Conservation (phyloP, 2,329 filamentous ascomycete species). For the Juglanconis oblonga region DNA sequence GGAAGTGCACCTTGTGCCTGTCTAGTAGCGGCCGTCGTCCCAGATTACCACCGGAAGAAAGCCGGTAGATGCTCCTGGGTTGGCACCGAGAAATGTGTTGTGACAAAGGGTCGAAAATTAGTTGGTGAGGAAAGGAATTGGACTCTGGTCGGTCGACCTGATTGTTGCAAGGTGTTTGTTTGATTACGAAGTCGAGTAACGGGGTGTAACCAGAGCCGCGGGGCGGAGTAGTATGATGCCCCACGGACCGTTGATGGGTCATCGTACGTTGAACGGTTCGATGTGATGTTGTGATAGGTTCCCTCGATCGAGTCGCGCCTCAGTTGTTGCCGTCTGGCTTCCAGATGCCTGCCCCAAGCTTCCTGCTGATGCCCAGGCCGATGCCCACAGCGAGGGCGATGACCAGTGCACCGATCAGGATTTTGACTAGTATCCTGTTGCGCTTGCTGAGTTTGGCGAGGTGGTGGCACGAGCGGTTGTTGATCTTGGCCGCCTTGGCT, state of each 20-base stretch:
- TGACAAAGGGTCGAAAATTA: too few relatives aligned
- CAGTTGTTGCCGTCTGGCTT: conserved; percentile 29
- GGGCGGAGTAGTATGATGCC: not conserved
- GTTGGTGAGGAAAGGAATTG: too few relatives aligned
- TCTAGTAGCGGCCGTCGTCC: conserved; percentile 1
- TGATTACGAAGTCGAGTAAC: too few relatives aligned
- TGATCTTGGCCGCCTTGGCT: conserved; percentile 54
- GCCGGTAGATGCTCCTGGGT: too few relatives aligned
- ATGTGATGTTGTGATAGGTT: not conserved
- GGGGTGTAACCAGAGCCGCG: too few relatives aligned
- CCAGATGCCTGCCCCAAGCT: conserved; percentile 59
- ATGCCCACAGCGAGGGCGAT: conserved; percentile 53
- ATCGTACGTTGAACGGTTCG: not conserved
- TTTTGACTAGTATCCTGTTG: conserved; percentile 52
- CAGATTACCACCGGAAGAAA: too few relatives aligned
- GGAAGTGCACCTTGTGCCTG: conserved; percentile 1
- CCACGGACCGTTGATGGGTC: not conserved
- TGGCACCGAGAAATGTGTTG: too few relatives aligned
- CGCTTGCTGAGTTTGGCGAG: conserved; percentile 52
- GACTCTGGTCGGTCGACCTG: too few relatives aligned
- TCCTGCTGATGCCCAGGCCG: conserved; percentile 60
- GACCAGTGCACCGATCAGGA: conserved; percentile 41
- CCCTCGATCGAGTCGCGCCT: not conserved
- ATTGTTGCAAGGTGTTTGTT: too few relatives aligned
- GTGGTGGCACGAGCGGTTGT: conserved; percentile 48